phyloP scores from a whole-genome alignment of 2,329 filamentous ascomycete species.

The Blastomyces emzantsi region DNA sequence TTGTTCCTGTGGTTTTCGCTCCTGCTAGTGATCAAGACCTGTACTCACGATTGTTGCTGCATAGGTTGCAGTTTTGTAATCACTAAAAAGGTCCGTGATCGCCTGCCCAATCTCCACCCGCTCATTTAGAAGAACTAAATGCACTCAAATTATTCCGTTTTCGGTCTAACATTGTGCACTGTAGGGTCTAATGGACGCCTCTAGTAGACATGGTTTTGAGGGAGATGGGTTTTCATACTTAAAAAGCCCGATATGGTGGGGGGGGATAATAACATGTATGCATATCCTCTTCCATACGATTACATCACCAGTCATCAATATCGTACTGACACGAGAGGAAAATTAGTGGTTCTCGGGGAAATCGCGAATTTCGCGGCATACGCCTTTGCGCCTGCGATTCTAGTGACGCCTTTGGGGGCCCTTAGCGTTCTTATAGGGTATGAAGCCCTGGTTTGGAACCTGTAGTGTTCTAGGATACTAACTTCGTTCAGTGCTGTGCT shows the following conservation, averaged over 20 bases:
- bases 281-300: constrained; percentile 8
- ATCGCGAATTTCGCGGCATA: constrained; percentile 97
- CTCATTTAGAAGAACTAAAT: not conserved
- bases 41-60: constrained; percentile 7
- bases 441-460: constrained; percentile 20
- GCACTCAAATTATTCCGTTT: not conserved
- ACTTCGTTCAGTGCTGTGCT: constrained; percentile 59
- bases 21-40: constrained; percentile 1
- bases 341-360: constrained; percentile 77
- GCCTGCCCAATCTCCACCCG: not conserved
- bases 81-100: constrained; percentile 75
- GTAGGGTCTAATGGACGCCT: constrained; percentile 81
- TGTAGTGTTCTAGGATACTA: constrained; percentile 13
- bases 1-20: not conserved
- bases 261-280: constrained; percentile 79
- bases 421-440: constrained; percentile 84
- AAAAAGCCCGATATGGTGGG: constrained; percentile 96
- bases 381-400: constrained; percentile 95
- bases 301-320: not conserved
- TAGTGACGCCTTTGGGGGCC: constrained; percentile 90
- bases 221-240: constrained; percentile 94
- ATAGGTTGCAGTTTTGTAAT: constrained; percentile 94
- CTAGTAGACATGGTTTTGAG: constrained; percentile 87
- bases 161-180: not conserved
- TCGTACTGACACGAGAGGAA: constrained; percentile 10